Base-by-base conservation (phyloP, 495 filamentous ascomycete genomes). In the Tuber brumale region DNA sequence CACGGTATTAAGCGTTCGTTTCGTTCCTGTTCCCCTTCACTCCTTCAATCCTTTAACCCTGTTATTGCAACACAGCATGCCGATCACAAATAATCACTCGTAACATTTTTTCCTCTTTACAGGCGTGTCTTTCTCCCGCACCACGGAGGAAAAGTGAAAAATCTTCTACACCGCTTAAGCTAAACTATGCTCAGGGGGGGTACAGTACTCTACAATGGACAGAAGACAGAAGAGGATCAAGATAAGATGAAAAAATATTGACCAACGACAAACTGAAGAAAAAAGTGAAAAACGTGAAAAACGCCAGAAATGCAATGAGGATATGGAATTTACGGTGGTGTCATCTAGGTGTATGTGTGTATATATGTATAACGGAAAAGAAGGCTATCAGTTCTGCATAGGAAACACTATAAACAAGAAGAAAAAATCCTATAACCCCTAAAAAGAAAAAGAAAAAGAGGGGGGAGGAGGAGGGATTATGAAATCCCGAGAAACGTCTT, bases 401-500 rank as follows among this genome's bases (percentile, higher is more conserved):
- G 44, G 44, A 19, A 46, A 19, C 19, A 19, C 44, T 46, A 46
- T 46, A 5, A 19, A 46, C 44, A 46, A 46, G 16, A 46, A 21
- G 8, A 23, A 7, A 18, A 66, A 71, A 23, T 42, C 41, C 41
- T 42, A 42, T 42, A 42, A 42, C 41, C 9, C 8, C 41, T 42
- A 42, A 10, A 42, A 10, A 42, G 41, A 27, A 8, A 23, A 7
- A 18, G 46, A 71, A 23, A 35, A 12, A 27, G 18, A 2, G 39
- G 12, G 10, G 51, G 16, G 37, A 31, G 16, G 0, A 12, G 5
- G 14, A 39, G 42, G 71, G 12, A 82, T 83, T 88, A 94, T 75
- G 70, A 71, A 37, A 95, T 94, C 57, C 91, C 90, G 76, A 95
- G 84, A 77, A 86, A 86, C 79, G 86, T 88, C 86, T 95, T 97